Percentiles rank a stretch among this genome's conserved stretches.
These are phyloP conservation scores for Ceratocystis cubensis DNA, from an alignment of 2,329 filamentous ascomycete species.

Conservation along the genomic window DNA sequence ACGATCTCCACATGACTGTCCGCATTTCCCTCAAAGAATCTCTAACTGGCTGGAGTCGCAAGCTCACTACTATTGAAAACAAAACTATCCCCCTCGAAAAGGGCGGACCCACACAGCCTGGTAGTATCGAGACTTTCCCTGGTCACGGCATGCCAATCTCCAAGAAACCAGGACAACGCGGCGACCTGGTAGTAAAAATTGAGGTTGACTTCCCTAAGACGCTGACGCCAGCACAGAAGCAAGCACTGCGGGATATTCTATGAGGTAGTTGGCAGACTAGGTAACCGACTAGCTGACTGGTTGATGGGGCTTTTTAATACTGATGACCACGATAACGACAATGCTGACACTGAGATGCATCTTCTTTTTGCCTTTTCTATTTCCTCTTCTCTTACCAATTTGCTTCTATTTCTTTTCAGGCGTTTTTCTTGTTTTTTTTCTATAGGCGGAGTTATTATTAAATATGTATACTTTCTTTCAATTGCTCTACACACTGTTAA, in stretches of 20 bases:
- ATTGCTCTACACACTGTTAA: conserved; percentile 14
- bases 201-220: conserved; percentile 83
- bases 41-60: conserved; percentile 82
- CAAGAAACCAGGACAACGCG: conserved; percentile 73
- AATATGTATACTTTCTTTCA: conserved; percentile 10
- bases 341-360: background rate
- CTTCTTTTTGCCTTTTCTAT: background rate
- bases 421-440: conserved; percentile 7
- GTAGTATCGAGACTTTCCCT: conserved; percentile 69
- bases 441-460: background rate
- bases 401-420: background rate
- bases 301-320: background rate
- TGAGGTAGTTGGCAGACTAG: conserved; percentile 27
- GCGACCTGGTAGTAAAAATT: conserved; percentile 79
- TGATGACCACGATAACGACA: background rate
- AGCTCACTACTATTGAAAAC: conserved; percentile 86
- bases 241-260: conserved; percentile 66
- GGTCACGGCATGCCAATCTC: conserved; percentile 86
- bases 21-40: conserved; percentile 86
- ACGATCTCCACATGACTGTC: conserved; percentile 68
- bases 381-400: background rate
- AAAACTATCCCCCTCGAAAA: conserved; percentile 71
- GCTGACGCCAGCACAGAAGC: conserved; percentile 67
- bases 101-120: conserved; percentile 72
- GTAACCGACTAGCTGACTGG: background rate